These are phyloP conservation scores for Naumovozyma castellii DNA, from an alignment of 805 yeast species.

Conservation along the genomic window DNA sequence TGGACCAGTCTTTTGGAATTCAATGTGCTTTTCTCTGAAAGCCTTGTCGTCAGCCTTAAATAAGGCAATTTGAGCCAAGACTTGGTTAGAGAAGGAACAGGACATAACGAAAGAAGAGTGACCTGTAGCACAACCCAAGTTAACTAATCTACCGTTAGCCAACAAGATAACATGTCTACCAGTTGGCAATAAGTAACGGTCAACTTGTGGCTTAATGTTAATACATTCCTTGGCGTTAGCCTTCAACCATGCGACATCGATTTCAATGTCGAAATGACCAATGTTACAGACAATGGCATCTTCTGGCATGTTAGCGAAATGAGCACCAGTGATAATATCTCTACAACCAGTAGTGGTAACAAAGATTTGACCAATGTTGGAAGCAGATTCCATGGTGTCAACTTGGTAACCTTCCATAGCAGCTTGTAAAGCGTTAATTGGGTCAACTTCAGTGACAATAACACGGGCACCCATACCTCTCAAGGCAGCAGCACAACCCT, in stretches of 20 bases:
- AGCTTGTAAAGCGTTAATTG: constrained; percentile 98
- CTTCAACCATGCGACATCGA: constrained; percentile 98
- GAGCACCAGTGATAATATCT: constrained; percentile 86
- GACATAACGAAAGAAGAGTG: constrained; percentile 99
- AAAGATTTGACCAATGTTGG: constrained; percentile 87
- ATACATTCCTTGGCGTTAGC: constrained; percentile 86
- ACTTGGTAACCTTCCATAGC: constrained; percentile 99
- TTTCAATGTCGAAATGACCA: constrained; percentile 98
- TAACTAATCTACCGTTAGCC: constrained; percentile 98
- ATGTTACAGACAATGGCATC: constrained; percentile 99
- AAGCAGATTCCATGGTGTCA: constrained; percentile 88
- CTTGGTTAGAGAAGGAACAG: constrained; percentile 99
- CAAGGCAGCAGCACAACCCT: constrained; percentile 98
- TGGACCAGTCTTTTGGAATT: constrained; percentile 87
- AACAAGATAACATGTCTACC: constrained; percentile 93
- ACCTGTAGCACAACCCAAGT: constrained; percentile 99
- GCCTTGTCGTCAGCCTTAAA: constrained; percentile 76
- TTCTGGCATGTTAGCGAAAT: constrained; percentile 91
- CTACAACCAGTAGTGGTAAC: constrained; percentile 99
- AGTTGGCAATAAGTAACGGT: constrained; percentile 80
- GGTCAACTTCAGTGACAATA: constrained; percentile 93
- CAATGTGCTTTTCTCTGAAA: constrained; percentile 75
- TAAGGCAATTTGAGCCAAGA: constrained; percentile 94
- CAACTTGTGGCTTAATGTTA: constrained; percentile 98
- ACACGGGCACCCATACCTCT: constrained; percentile 99